Evolutionary conservation across 179 eudicot species (phyloP).

Genomic region (Sideroxylon spinosum): DNA sequence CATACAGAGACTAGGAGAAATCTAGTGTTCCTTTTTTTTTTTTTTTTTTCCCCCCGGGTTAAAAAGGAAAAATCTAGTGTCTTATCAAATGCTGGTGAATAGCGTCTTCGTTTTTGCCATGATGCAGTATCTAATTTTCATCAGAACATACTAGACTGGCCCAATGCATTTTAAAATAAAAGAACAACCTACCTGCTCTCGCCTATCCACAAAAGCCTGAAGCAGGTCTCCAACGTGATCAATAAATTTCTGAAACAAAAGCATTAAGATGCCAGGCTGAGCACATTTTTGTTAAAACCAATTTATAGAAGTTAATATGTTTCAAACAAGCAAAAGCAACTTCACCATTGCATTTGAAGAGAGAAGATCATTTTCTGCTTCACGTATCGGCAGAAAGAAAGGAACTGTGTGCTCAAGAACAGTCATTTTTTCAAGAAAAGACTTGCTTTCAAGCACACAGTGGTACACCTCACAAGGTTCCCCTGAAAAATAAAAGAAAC

Average conservation of each 20-base stretch:
- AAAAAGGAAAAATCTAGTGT: neutral
- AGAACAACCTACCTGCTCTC: conserved; percentile 69
- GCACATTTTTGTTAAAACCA: conserved; percentile 8
- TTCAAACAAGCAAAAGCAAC: conserved; percentile 27
- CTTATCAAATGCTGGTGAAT: neutral
- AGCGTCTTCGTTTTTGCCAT: neutral
- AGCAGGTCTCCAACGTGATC: conserved; percentile 89
- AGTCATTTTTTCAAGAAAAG: conserved; percentile 97
- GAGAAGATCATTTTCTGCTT: conserved; percentile 87
- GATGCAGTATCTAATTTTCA: neutral
- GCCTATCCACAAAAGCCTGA: conserved; percentile 94
- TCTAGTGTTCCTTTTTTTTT: no score
- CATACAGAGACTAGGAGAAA: neutral
- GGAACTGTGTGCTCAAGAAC: conserved; percentile 97
- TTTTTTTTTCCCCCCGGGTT: no score
- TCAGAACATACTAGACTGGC: neutral
- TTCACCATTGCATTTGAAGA: conserved; percentile 98
- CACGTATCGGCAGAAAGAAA: conserved; percentile 89
- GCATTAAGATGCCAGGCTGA: conserved; percentile 18
- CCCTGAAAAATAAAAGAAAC: conserved; percentile 44
- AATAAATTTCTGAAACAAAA: conserved; percentile 75
- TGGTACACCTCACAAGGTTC: conserved; percentile 90
- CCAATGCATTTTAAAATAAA: neutral
- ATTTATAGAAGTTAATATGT: neutral
- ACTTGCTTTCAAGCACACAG: conserved; percentile 95